Percentiles rank a stretch among this genome's conserved stretches.
Conservation (phyloP, 208 protist genomes). For the Leishmania aethiopica region DNA sequence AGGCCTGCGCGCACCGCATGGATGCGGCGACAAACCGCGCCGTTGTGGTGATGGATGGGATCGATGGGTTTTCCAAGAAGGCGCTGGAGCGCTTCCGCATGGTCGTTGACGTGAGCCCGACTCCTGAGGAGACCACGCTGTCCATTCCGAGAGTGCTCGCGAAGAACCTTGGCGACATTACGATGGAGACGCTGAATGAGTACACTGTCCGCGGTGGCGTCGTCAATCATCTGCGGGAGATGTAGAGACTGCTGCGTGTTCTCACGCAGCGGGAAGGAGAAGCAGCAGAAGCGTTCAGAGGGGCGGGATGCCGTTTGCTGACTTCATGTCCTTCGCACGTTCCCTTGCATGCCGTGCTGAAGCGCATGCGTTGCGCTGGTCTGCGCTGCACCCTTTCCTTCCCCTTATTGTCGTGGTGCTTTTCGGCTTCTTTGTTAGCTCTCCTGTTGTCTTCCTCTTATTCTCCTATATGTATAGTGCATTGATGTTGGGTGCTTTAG, state of each 20-base stretch:
- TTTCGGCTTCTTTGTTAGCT: constrained; percentile 11
- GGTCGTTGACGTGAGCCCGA: constrained; percentile 67
- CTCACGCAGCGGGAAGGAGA: neutral
- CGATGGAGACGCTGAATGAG: constrained; percentile 62
- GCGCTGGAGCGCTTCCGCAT: constrained; percentile 79
- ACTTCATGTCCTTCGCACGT: neutral
- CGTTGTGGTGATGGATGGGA: constrained; percentile 82
- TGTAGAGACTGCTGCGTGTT: neutral
- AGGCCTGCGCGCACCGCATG: constrained; percentile 65
- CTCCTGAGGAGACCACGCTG: constrained; percentile 45
- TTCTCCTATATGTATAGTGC: too few species aligned
- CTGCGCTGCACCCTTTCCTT: neutral
- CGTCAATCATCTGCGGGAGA: constrained; percentile 40
- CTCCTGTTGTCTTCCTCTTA: neutral
- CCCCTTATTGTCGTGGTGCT: neutral
- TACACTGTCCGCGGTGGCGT: constrained; percentile 40
- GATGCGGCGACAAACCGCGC: constrained; percentile 59
- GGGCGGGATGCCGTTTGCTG: neutral
- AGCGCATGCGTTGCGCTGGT: neutral
- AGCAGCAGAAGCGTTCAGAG: neutral
- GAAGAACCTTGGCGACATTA: constrained; percentile 52
- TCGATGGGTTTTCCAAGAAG: constrained; percentile 80
- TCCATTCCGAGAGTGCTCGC: constrained; percentile 42
- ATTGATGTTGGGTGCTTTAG: neutral
- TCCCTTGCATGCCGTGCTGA: neutral